These are phyloP conservation scores for Rhizomucor miehei DNA, from an alignment of 371 early-diverging fungal species.

Conservation along the genomic window DNA sequence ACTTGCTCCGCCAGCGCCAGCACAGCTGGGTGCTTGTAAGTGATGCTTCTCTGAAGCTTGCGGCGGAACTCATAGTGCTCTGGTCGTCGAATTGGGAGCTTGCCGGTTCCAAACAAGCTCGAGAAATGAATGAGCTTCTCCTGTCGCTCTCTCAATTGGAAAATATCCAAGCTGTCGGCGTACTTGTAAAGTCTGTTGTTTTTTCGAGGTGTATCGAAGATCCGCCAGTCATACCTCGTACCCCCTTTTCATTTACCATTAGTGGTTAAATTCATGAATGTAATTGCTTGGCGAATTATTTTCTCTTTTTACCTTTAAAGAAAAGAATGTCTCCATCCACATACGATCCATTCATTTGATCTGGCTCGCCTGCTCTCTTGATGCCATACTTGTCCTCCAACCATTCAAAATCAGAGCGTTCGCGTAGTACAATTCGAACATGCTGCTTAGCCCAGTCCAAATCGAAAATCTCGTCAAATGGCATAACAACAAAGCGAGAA, in stretches of 20 bases:
- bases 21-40: conserved; percentile 45
- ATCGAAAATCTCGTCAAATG: conserved; percentile 46
- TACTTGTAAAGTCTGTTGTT: conserved; percentile 39
- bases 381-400: conserved; percentile 29
- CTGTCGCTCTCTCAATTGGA: conserved; percentile 21
- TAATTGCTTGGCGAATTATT: not conserved
- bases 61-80: conserved; percentile 36
- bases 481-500: conserved; percentile 23
- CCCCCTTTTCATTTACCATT: conserved; percentile 12
- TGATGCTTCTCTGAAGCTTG: conserved; percentile 35
- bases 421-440: conserved; percentile 33
- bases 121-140: conserved; percentile 48
- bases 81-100: conserved; percentile 39
- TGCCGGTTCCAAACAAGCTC: conserved; percentile 47
- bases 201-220: conserved; percentile 42
- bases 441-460: conserved; percentile 44
- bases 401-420: conserved; percentile 38
- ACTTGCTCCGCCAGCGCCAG: conserved; percentile 43
- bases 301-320: conserved; percentile 32
- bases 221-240: conserved; percentile 49
- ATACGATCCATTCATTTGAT: conserved; percentile 21
- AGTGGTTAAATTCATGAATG: not conserved
- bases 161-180: conserved; percentile 34
- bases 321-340: conserved; percentile 42
- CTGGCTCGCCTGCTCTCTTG: conserved; percentile 13